Evolutionary conservation across 2,329 filamentous ascomycete genomes (phyloP).

Genomic region (Hypomyces perniciosus): DNA sequence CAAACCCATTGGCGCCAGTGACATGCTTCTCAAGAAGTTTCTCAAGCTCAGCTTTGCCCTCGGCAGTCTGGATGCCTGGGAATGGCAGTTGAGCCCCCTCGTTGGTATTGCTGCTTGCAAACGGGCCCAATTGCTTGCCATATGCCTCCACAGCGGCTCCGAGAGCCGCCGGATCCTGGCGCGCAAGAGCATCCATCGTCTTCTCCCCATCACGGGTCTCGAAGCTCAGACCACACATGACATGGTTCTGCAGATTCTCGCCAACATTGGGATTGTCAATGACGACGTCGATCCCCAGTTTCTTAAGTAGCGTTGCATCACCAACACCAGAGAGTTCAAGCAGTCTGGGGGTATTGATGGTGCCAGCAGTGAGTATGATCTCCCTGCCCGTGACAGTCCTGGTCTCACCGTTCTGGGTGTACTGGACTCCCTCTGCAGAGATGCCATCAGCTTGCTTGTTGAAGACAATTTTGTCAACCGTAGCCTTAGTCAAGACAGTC

Average conservation of each 20-base stretch:
- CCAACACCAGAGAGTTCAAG: slow-evolving; percentile 40
- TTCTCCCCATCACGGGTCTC: slow-evolving; percentile 8
- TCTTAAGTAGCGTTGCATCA: slow-evolving; percentile 26
- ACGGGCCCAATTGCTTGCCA: slow-evolving; percentile 3
- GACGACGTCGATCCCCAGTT: slow-evolving; percentile 25
- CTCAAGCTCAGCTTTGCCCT: slow-evolving; percentile 2
- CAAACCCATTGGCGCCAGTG: not conserved
- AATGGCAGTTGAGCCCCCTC: slow-evolving; percentile 1
- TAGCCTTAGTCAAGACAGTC: slow-evolving; percentile 26
- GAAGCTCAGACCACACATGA: slow-evolving; percentile 12
- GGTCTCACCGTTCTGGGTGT: slow-evolving; percentile 9
- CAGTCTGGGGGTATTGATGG: slow-evolving; percentile 36
- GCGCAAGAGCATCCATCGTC: slow-evolving; percentile 26
- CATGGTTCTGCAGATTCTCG: slow-evolving; percentile 34
- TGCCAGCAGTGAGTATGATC: slow-evolving; percentile 37
- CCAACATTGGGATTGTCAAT: slow-evolving; percentile 33
- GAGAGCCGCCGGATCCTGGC: slow-evolving; percentile 27
- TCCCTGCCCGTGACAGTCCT: slow-evolving; percentile 27
- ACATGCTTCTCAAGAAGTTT: slow-evolving; percentile 7
- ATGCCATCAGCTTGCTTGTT: not conserved
- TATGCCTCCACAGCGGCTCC: slow-evolving; percentile 29
- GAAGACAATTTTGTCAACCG: slow-evolving; percentile 28
- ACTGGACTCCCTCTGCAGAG: slow-evolving; percentile 19
- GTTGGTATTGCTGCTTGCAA: slow-evolving; percentile 10
- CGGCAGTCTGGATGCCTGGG: not conserved